Base-by-base conservation (phyloP, 768 basidiomycete species). In the Boletus barrowsii region DNA sequence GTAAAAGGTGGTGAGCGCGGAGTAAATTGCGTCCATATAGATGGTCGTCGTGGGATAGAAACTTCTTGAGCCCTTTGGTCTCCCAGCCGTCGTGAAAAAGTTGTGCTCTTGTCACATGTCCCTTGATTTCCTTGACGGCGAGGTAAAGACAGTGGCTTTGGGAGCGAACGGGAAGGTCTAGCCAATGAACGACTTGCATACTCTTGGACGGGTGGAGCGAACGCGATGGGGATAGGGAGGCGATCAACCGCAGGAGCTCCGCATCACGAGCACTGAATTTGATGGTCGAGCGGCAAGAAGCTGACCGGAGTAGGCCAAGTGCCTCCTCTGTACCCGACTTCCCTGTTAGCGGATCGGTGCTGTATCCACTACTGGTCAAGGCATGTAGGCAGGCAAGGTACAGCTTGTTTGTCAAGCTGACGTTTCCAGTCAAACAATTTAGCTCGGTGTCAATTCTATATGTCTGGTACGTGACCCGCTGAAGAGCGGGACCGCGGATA, bases 301-400 rank as follows among this genome's bases (percentile, higher is more conserved):
- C 72, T 0, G 76, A 77, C 10, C 53, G 57, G 29, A 82, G 62
- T 41, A 74, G 59, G 42, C 65, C 56, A 17, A 80, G 57, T 1
- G 79, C 79, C 45, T 80, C 71, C 39, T 76, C 72, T 1, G 73
- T 72, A 8, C 81, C 80, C 0, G 75, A 76, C 9, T 72, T 73
- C n/a, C 59, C 58, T 0, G 75, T 76, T 36, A 82, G 66, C 0
- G 78, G 76, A 57, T 81, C 80, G 3, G 68, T 65, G 20, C 75
- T 62, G 36, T 70, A 70, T 10, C 58, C 56, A 13, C 33, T 35
- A 14, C 73, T 73, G 2, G 73, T 79, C 8, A 78, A 52, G 17
- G 76, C 75, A 43, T 82, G 80, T 10, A 82, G 65, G 51, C 77
- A 76, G 2, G 73, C 67, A 42, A 65, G 68, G 53, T 68, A 77